Conservation (phyloP, 2,329 filamentous ascomycete species). For the Teratosphaeria viscida region DNA sequence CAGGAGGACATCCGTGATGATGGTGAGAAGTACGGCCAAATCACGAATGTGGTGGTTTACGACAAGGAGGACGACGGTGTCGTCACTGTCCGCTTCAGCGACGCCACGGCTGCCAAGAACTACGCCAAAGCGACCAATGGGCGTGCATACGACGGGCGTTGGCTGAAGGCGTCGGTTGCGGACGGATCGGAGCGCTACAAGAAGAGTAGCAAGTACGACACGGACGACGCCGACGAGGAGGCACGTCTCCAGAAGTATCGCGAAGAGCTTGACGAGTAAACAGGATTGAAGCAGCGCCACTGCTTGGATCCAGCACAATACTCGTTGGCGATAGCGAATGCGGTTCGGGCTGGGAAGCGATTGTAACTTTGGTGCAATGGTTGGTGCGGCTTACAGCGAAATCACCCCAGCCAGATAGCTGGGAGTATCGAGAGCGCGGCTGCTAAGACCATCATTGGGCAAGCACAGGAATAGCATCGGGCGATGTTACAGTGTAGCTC, state of each 20-base stretch:
- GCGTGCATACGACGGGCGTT: slow-evolving; percentile 63
- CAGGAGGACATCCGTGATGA: slow-evolving; percentile 79
- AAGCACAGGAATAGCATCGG: neutral
- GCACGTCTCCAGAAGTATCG: slow-evolving; percentile 15
- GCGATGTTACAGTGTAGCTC: neutral
- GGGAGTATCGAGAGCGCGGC: too few relatives aligned
- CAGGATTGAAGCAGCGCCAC: neutral
- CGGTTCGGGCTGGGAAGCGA: too few relatives aligned
- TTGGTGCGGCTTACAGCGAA: too few relatives aligned
- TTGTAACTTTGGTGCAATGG: too few relatives aligned
- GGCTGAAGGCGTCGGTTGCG: slow-evolving; percentile 49
- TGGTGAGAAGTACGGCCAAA: slow-evolving; percentile 72
- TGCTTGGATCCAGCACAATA: neutral
- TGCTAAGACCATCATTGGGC: too few relatives aligned
- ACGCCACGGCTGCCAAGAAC: slow-evolving; percentile 56
- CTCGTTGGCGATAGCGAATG: too few relatives aligned
- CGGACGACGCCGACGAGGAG: slow-evolving; percentile 8
- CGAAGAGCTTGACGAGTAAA: slow-evolving; percentile 14
- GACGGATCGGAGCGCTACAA: slow-evolving; percentile 59
- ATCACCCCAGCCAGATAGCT: too few relatives aligned
- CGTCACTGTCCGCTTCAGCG: slow-evolving; percentile 71
- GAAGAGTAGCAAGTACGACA: slow-evolving; percentile 43
- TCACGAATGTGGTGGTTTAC: slow-evolving; percentile 85
- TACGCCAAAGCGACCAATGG: slow-evolving; percentile 67
- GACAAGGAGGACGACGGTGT: slow-evolving; percentile 79